Evolutionary conservation across 306 rosid species (phyloP).

Genomic region (Casuarina glauca): DNA sequence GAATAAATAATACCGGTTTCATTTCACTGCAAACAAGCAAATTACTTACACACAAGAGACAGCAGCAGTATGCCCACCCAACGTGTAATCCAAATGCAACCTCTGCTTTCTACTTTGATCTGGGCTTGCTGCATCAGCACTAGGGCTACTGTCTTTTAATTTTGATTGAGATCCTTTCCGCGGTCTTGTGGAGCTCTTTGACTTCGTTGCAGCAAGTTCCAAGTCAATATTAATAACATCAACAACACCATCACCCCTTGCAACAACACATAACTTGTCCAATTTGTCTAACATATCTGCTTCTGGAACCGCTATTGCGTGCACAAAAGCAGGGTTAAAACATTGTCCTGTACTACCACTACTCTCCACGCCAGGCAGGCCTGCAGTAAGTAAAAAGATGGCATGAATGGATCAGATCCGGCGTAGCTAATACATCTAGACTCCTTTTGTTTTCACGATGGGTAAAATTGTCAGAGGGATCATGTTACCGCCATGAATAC

Average conservation of each 20-base stretch:
- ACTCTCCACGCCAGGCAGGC: slow-evolving; percentile 43
- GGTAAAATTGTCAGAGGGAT: slow-evolving; percentile 24
- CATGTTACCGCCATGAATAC: neutral
- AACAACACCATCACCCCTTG: slow-evolving; percentile 84
- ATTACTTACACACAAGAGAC: slow-evolving; percentile 75
- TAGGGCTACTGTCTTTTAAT: slow-evolving; percentile 45
- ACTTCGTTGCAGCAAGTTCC: slow-evolving; percentile 46
- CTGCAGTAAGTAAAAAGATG: slow-evolving; percentile 45
- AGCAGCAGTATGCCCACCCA: slow-evolving; percentile 85
- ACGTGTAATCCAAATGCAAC: slow-evolving; percentile 71
- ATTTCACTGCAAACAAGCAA: slow-evolving; percentile 20
- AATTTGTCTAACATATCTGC: slow-evolving; percentile 68
- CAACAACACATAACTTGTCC: slow-evolving; percentile 73
- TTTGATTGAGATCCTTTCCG: slow-evolving; percentile 59
- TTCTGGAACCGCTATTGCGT: slow-evolving; percentile 83
- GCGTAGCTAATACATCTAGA: neutral
- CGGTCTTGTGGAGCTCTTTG: slow-evolving; percentile 52
- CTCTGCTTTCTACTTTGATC: slow-evolving; percentile 51
- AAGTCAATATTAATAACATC: slow-evolving; percentile 66
- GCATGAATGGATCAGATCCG: neutral
- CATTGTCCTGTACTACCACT: slow-evolving; percentile 52
- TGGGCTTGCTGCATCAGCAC: slow-evolving; percentile 30
- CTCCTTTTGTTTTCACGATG: neutral
- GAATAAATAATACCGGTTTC: slow-evolving; percentile 22
- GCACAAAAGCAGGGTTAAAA: slow-evolving; percentile 87